Conservation (phyloP, 2,329 filamentous ascomycete species). For the Ceratocystis albifundus region DNA sequence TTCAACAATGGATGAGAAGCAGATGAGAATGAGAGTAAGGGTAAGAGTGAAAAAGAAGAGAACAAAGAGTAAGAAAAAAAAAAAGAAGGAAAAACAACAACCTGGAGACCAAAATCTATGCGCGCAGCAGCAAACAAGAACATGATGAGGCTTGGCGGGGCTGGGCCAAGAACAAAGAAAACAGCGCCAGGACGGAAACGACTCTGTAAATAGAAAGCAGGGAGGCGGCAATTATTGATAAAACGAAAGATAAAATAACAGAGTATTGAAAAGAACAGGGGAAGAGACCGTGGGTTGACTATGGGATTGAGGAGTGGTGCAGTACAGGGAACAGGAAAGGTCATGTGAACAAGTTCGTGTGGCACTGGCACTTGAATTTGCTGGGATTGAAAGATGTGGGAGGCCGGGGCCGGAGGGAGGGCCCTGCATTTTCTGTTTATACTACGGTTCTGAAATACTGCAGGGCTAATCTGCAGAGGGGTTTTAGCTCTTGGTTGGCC, state of each 20-base stretch:
- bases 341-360: conserved; percentile 14
- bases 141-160: conserved; percentile 11
- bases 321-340: conserved; percentile 3
- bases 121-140: not conserved
- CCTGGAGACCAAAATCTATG: not conserved
- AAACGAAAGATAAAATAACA: not conserved
- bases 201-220: not conserved
- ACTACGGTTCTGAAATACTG: too few species aligned
- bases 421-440: conserved; percentile 8
- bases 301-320: not conserved
- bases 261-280: not conserved
- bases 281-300: conserved; percentile 2
- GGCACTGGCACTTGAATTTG: conserved; percentile 4
- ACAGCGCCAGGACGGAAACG: too few species aligned
- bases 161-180: conserved; percentile 7
- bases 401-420: conserved; percentile 10
- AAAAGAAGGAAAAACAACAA: not conserved
- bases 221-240: not conserved
- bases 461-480: conserved; percentile 4
- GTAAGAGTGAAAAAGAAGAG: not conserved
- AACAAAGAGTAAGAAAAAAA: not conserved
- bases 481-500: conserved; percentile 18
- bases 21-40: not conserved
- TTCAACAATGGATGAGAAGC: not conserved
- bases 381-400: not conserved